Evolutionary conservation across 306 rosid genomes (phyloP), one percentile per base, ranked within the genome.

Genomic region (Myrica gale): DNA sequence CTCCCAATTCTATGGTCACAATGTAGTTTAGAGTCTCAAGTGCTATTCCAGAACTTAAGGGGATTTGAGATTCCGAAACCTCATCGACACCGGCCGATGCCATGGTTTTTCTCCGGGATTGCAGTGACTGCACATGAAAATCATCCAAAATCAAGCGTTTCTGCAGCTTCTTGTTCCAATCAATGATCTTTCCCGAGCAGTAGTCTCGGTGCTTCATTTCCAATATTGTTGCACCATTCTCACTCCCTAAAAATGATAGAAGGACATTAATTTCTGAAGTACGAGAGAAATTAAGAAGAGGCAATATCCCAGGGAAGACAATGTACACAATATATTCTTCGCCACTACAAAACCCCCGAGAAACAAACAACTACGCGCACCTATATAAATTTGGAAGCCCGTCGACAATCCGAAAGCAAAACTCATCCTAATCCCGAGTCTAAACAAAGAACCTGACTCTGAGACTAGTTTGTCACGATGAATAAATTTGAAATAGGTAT

Each of bases 21-120:
- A 94, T 79, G 88, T 94, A 94, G 78, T 92, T 94, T 50, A 90
- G 79, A 26, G 90, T 90, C 68, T 89, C 74, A 55, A 92, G 85
- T 68, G 79, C 81, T 72, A 86, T 58, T 16, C 96, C 96, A 61
- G 93, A 88, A 75, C 83, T 61, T 75, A 94, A 68, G 74, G 95
- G 97, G 80, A 92, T 79, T 83, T 84, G 95, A 81, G 87, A 68
- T 47, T 81, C 71, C 69, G 96, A 87, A 69, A 45, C 78, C 69
- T 82, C 82, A 23, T 54, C 48, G 6, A 50, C 46, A 45, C 66
- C 56, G 71, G 58, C 56, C 4, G 84, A 79, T 68, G 80, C 78
- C 57, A 6, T 39, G 78, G 66, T 74, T 75, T 63, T 48, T 13
- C 90, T 71, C 19, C 74, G 81, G 45, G 84, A 81, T 75, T 86